These are phyloP conservation scores for Marasmius fiardii DNA, from an alignment of 1,284 basidiomycete species.

Conservation along the genomic window DNA sequence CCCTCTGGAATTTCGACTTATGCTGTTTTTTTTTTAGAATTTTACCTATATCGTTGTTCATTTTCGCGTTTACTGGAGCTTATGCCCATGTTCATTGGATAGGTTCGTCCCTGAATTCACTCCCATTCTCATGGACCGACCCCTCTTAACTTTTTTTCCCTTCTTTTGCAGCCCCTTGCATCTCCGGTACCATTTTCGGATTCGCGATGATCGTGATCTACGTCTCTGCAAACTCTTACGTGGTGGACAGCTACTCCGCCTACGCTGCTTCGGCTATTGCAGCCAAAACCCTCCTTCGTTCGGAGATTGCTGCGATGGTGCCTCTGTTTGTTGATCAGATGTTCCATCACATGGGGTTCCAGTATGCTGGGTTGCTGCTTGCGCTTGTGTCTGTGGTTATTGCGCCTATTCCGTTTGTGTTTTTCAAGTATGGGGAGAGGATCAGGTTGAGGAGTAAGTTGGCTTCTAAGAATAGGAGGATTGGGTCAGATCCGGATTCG, in stretches of 20 bases:
- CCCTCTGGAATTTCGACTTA: slow-evolving; percentile 9
- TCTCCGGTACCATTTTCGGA: slow-evolving; percentile 33
- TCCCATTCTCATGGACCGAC: too few relatives aligned
- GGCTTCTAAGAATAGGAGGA: slow-evolving; percentile 17
- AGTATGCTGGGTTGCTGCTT: slow-evolving; percentile 34
- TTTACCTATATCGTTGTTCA: slow-evolving; percentile 32
- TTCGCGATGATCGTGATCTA: slow-evolving; percentile 39
- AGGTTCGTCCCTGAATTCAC: slow-evolving; percentile 21
- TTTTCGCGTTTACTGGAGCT: slow-evolving; percentile 45
- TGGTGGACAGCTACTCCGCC: slow-evolving; percentile 36
- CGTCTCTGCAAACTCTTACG: slow-evolving; percentile 40
- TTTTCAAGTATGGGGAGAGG: slow-evolving; percentile 30
- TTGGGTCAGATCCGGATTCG: background rate
- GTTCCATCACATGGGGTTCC: slow-evolving; percentile 38
- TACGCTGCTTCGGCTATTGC: slow-evolving; percentile 42
- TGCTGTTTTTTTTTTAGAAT: slow-evolving; percentile 20
- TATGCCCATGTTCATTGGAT: slow-evolving; percentile 35
- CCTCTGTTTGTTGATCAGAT: slow-evolving; percentile 38
- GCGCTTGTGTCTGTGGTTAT: slow-evolving; percentile 30
- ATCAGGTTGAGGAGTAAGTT: slow-evolving; percentile 22
- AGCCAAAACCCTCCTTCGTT: slow-evolving; percentile 36
- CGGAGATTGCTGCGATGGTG: slow-evolving; percentile 32
- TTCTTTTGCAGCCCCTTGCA: slow-evolving; percentile 23
- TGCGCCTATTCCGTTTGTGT: slow-evolving; percentile 37
- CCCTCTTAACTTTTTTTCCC: too few relatives aligned